Evolutionary conservation across 306 rosid genomes (phyloP).

Genomic region (Crataegus laevigata): DNA sequence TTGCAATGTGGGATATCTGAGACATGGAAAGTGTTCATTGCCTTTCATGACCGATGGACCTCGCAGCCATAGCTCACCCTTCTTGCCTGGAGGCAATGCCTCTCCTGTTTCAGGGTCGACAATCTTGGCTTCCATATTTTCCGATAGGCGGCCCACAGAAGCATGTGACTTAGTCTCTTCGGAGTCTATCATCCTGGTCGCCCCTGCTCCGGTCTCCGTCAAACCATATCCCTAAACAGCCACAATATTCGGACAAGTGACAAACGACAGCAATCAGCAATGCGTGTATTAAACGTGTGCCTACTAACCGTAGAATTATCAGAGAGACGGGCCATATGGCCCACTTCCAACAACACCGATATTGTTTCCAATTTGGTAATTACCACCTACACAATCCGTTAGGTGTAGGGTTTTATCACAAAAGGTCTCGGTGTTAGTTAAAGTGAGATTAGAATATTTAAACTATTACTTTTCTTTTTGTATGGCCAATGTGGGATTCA

Average conservation of each 20-base stretch:
- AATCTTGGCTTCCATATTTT: constrained; percentile 76
- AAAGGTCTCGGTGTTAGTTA: no score
- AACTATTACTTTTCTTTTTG: no score
- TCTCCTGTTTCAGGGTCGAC: constrained; percentile 66
- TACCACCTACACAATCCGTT: no score
- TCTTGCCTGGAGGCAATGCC: constrained; percentile 54
- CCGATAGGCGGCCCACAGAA: constrained; percentile 68
- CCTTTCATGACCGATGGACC: constrained; percentile 87
- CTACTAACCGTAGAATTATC: no score
- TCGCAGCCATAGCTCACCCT: constrained; percentile 82
- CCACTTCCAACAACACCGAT: no score
- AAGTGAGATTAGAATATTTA: no score
- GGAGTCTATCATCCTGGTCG: constrained; percentile 38
- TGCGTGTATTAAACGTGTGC: no score
- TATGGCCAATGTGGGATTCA: no score
- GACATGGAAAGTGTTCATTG: neutral
- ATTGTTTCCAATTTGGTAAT: no score
- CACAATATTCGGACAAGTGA: neutral
- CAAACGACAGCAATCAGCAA: neutral
- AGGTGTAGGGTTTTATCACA: no score
- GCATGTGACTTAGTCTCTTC: constrained; percentile 51
- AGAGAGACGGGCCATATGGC: no score
- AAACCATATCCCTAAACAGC: constrained; percentile 75
- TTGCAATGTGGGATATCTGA: neutral
- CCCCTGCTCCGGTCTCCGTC: constrained; percentile 68